Percentiles rank a stretch among this genome's conserved stretches.
Conservation (phyloP, 1,139 yeast species). For the Sugiyamaella pinicola region DNA sequence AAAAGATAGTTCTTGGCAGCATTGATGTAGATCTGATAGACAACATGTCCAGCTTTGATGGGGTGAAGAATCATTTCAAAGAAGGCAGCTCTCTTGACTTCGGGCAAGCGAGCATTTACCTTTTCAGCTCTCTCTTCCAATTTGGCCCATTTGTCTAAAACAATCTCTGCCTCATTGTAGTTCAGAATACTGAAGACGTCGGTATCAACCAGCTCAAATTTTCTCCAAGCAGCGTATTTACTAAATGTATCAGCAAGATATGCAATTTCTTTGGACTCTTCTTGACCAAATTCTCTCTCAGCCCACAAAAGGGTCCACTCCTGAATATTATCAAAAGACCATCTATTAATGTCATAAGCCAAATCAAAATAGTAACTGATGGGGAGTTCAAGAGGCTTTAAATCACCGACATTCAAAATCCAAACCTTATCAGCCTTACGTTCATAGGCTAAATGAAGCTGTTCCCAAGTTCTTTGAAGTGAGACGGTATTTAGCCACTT, state of each 20-base stretch:
- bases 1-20: constrained; percentile 27
- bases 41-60: constrained; percentile 25
- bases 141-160: constrained; percentile 22
- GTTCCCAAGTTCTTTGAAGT: constrained; percentile 29
- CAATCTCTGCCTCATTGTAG: constrained; percentile 29
- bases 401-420: constrained; percentile 32
- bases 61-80: constrained; percentile 29
- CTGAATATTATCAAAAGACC: constrained; percentile 24
- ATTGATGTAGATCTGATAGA: constrained; percentile 26
- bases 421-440: constrained; percentile 27
- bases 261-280: constrained; percentile 26
- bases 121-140: constrained; percentile 22
- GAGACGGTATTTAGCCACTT: constrained; percentile 31
- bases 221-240: constrained; percentile 28
- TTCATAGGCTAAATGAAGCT: constrained; percentile 27
- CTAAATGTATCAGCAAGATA: constrained; percentile 24
- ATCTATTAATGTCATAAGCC: constrained; percentile 29
- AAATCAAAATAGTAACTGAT: constrained; percentile 27
- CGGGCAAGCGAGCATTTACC: constrained; percentile 20
- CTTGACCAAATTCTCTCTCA: constrained; percentile 24
- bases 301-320: constrained; percentile 29
- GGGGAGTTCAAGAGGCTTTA: constrained; percentile 31
- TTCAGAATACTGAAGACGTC: constrained; percentile 24
- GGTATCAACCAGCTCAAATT: constrained; percentile 28
- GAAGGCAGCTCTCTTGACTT: constrained; percentile 21